These are phyloP conservation scores for Gossypium davidsonii DNA, from an alignment of 441 rosid species.

Conservation along the genomic window DNA sequence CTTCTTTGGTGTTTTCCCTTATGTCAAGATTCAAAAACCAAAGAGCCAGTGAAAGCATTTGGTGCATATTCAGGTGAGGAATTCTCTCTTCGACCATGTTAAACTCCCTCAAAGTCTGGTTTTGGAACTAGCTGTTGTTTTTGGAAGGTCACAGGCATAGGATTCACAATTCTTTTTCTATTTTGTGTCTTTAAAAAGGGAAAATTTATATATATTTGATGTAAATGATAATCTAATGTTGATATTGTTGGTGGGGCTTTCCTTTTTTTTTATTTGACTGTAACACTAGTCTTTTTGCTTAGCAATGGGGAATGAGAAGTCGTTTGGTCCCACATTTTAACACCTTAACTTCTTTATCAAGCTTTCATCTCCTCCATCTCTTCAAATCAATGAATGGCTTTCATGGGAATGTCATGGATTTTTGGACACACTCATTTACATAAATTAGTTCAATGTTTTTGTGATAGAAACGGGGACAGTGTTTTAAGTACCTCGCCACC, in stretches of 20 bases:
- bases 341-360: neutral
- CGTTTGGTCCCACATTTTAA: neutral
- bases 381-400: neutral
- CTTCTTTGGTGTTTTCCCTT: constrained; percentile 56
- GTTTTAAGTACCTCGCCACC: too few relatives aligned
- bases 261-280: neutral
- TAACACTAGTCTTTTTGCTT: neutral
- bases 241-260: neutral
- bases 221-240: constrained; percentile 11
- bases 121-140: constrained; percentile 4
- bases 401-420: neutral
- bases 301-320: neutral
- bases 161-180: neutral
- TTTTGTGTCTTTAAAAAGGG: neutral
- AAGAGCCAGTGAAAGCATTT: constrained; percentile 46
- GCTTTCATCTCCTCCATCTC: neutral
- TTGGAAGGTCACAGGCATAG: constrained; percentile 5
- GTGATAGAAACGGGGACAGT: too few relatives aligned
- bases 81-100: neutral
- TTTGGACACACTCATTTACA: too few relatives aligned
- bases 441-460: too few relatives aligned
- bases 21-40: constrained; percentile 67
- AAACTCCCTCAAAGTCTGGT: neutral
- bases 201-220: neutral
- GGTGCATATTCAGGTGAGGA: neutral